Evolutionary conservation across 2,329 filamentous ascomycete genomes (phyloP).

Genomic region (Fusarium sp.): DNA sequence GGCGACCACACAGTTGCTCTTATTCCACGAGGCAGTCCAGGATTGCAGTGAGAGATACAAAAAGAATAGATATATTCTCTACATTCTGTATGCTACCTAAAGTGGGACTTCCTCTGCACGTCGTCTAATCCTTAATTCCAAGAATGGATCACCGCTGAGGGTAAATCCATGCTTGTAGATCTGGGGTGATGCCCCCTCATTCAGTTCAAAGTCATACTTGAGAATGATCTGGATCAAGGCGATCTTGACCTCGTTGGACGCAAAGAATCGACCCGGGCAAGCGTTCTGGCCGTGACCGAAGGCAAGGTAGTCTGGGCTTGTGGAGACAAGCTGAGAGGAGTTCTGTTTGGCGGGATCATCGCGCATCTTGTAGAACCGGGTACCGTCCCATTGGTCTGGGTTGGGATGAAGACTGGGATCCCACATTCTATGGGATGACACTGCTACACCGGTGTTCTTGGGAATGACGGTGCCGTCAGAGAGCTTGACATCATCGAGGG

Average conservation of each 20-base stretch:
- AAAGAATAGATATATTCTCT: neutral
- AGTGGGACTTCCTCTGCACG: neutral
- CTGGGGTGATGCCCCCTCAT: neutral
- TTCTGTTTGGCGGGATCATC: constrained; percentile 37
- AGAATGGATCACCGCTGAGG: neutral
- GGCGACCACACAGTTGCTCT: neutral
- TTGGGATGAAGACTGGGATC: constrained; percentile 38
- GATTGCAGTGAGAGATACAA: neutral
- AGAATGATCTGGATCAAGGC: constrained; percentile 43
- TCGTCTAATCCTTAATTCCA: neutral
- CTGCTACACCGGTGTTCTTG: neutral
- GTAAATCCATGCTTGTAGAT: neutral
- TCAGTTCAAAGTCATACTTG: constrained; percentile 40
- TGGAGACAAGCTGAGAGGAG: constrained; percentile 48
- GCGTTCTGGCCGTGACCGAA: constrained; percentile 54
- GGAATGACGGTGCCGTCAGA: constrained; percentile 8
- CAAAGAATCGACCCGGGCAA: constrained; percentile 55
- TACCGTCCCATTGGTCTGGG: constrained; percentile 41
- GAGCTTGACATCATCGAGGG: constrained; percentile 1
- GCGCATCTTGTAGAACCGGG: constrained; percentile 44
- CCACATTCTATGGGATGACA: constrained; percentile 25
- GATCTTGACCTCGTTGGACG: constrained; percentile 52
- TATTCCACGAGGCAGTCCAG: neutral
- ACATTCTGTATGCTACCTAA: neutral
- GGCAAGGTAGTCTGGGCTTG: constrained; percentile 43